phyloP scores from a whole-genome alignment of 345 rosid genomes.

The Garcia nutans region DNA sequence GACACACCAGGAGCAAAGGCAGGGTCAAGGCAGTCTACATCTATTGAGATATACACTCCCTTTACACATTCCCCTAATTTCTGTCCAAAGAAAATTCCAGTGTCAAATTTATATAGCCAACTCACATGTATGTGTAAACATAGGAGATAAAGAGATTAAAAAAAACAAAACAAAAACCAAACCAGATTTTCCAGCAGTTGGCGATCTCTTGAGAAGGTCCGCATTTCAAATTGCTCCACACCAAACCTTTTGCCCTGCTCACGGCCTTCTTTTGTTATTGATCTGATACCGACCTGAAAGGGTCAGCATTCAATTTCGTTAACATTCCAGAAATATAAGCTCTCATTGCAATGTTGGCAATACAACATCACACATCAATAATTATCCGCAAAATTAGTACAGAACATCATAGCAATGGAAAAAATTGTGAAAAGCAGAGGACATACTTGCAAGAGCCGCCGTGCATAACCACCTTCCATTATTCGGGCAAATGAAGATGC shows the following conservation, averaged over 20 bases:
- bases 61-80: slow-evolving; percentile 95
- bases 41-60: slow-evolving; percentile 86
- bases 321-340: slow-evolving; percentile 4
- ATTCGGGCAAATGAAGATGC: slow-evolving; percentile 98
- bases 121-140: not conserved
- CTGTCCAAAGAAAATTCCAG: slow-evolving; percentile 37
- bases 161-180: slow-evolving; percentile 4
- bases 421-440: slow-evolving; percentile 4
- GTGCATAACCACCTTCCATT: slow-evolving; percentile 96
- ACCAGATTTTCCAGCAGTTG: slow-evolving; percentile 81
- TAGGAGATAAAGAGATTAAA: not conserved
- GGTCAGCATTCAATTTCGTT: slow-evolving; percentile 5
- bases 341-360: not conserved
- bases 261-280: slow-evolving; percentile 79
- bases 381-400: not conserved
- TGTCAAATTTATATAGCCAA: not conserved
- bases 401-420: not conserved
- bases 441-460: slow-evolving; percentile 83
- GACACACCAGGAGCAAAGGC: slow-evolving; percentile 99
- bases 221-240: slow-evolving; percentile 95
- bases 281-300: slow-evolving; percentile 87
- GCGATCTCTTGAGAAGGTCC: slow-evolving; percentile 80
- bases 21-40: slow-evolving; percentile 96
- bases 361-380: not conserved
- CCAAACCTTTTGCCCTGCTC: slow-evolving; percentile 93